Conservation (phyloP, 805 yeast genomes). For the Lachancea nothofagi region DNA sequence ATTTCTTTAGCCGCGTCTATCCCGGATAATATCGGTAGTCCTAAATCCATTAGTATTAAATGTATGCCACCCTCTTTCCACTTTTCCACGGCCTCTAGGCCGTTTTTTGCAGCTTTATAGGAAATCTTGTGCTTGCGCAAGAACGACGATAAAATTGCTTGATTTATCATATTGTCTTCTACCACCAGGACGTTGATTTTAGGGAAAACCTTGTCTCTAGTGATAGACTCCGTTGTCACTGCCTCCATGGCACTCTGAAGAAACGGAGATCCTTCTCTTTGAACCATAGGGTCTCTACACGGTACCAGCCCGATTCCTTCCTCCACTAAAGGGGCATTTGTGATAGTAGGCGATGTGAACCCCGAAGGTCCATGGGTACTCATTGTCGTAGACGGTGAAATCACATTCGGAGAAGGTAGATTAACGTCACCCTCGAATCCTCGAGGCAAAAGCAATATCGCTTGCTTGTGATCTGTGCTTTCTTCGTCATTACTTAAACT, state of each 20-base stretch:
- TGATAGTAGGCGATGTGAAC: neutral
- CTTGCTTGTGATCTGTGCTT: constrained; percentile 23
- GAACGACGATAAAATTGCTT: constrained; percentile 84
- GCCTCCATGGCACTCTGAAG: constrained; percentile 7
- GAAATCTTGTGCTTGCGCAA: constrained; percentile 79
- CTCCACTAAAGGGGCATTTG: constrained; percentile 21
- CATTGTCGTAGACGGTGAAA: neutral
- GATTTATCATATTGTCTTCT: constrained; percentile 93
- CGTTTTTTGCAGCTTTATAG: constrained; percentile 84
- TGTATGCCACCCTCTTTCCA: constrained; percentile 96
- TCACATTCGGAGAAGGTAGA: constrained; percentile 8
- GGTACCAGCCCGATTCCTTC: constrained; percentile 25
- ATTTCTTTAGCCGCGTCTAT: constrained; percentile 92
- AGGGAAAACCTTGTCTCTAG: constrained; percentile 64
- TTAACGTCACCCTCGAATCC: constrained; percentile 18
- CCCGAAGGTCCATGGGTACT: neutral
- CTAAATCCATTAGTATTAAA: constrained; percentile 93
- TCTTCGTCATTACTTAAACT: constrained; percentile 17
- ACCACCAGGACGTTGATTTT: constrained; percentile 88
- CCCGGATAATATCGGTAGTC: constrained; percentile 93
- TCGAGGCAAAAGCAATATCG: constrained; percentile 28
- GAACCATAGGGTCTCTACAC: constrained; percentile 6
- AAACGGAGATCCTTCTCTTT: constrained; percentile 8
- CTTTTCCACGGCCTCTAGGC: constrained; percentile 88
- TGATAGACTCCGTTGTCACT: constrained; percentile 17